These are phyloP conservation scores for Fusarium pininemorale DNA, from an alignment of 2,329 filamentous ascomycete genomes.

Conservation along the genomic window DNA sequence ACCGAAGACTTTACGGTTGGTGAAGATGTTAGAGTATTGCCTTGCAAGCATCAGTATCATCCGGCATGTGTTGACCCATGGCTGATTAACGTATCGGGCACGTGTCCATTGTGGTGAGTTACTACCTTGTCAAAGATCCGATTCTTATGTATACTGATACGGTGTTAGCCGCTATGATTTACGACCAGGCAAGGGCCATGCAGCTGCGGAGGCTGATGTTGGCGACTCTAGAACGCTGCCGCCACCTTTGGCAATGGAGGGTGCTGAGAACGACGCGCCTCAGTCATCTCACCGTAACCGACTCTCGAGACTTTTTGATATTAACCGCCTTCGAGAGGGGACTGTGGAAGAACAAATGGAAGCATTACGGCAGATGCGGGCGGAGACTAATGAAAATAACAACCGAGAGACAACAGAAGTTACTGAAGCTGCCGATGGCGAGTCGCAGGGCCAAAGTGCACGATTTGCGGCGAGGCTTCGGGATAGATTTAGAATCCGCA, in stretches of 20 bases:
- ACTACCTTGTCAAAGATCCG: background rate
- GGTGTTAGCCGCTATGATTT: slow-evolving; percentile 63
- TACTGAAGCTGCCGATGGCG: slow-evolving; percentile 38
- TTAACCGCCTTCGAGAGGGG: slow-evolving; percentile 66
- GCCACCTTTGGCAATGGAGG: slow-evolving; percentile 54
- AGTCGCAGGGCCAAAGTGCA: slow-evolving; percentile 53
- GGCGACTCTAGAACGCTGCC: slow-evolving; percentile 44
- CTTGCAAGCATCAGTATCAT: slow-evolving; percentile 75
- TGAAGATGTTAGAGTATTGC: slow-evolving; percentile 73
- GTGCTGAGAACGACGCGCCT: slow-evolving; percentile 46
- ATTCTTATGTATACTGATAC: slow-evolving; percentile 29
- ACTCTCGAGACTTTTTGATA: slow-evolving; percentile 63
- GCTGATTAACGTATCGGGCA: slow-evolving; percentile 75
- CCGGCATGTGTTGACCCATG: slow-evolving; percentile 75
- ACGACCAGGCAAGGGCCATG: slow-evolving; percentile 50
- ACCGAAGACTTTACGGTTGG: slow-evolving; percentile 74
- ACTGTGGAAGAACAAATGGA: slow-evolving; percentile 70
- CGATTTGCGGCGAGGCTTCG: slow-evolving; percentile 60
- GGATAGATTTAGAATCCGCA: slow-evolving; percentile 63
- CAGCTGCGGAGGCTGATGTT: slow-evolving; percentile 30
- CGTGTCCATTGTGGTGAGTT: slow-evolving; percentile 73
- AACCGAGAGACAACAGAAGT: slow-evolving; percentile 22
- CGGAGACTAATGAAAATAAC: slow-evolving; percentile 36
- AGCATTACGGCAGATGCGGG: slow-evolving; percentile 59
- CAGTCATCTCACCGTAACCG: slow-evolving; percentile 54